Base-by-base conservation (phyloP, 176 grass and related monocot species). In the Rhynchospora tenuis region DNA sequence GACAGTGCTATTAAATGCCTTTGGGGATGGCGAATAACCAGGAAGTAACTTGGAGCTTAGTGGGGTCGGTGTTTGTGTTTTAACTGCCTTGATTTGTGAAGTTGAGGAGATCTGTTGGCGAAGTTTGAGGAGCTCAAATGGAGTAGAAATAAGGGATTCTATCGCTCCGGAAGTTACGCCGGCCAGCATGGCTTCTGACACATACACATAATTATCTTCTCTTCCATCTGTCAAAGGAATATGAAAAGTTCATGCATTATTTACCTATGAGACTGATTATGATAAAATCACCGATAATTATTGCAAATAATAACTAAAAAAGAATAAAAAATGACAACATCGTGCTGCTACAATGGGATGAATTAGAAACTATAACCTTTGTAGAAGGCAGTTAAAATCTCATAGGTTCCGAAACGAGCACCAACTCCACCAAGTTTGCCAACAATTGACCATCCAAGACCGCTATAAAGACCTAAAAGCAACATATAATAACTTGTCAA, bases 91-190 rank as follows among this genome's bases (percentile, higher is more conserved):
- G 64, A 88, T 83, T 70, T 76, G 83, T 78, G 89, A 85, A 43
- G 87, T 88, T 68, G 91, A 89, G 60, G 86, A 87, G 67, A 99
- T 87, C 86, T 93, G 96, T 84, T 81, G 68, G 12, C 96, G 86
- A 69, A 93, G 78, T 85, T 99, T 95, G 44, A 95, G 62, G 82
- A 99, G 89, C 81, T 99, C 96, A 89, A 99, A 99, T 81, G 96
- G 96, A 55, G 96, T 92, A 61, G 80, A 88, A 19, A 83, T 68
- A 63, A 95, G 73, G 84, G 89, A 78, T 86, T 99, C 96, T 26
- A 86, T 47, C 33, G 85, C 88, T 74, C 93, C 93, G 84, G 93
- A 81, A 55, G 85, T 86, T 83, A 99, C 86, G 61, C 96, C 93
- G 56, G 96, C 91, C 70, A 93, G 80, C 92, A 95, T 87, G 80